Base-by-base conservation (phyloP, 73 alveolate genomes). In the Loxodes magnus region DNA sequence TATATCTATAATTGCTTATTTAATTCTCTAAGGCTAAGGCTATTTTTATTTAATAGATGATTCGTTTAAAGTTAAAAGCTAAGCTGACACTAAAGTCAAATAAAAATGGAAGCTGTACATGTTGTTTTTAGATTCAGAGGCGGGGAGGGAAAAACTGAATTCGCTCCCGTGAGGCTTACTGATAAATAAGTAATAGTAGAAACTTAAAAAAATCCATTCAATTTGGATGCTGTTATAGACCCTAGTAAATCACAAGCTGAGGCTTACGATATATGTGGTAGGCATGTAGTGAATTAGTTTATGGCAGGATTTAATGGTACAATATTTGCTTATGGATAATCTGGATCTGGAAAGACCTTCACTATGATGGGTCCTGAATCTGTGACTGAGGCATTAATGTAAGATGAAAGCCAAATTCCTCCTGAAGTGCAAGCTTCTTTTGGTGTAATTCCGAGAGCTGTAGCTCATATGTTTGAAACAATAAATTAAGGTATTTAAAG, bases 401-500 rank as follows among this genome's bases (percentile, higher is more conserved):
- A 46, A 2, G 14, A 22, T 38, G 19, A 46, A 24, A 24, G 2
- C 2, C 14, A 46, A 7, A 46, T 46, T 46, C 59, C 59, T 46
- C 27, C 7, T n/a, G 73, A 44, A 16, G 65, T 53, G 19, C 88
- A 79, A 0, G 79, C 74, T 34, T 28, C 35, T 44, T 56, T 39
- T 51, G 92, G 92, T n/a, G 56, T 78, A 2, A 64, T 71, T 17
- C 92, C 92, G 2, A 71, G 82, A 52, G 93, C 95, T 21, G 74
- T 83, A 26, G 51, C 57, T 38, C 93, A 86, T 43, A 85, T 89
- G 21, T 89, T 84, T 74, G 82, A 86, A 2, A 69, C 54, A 48
- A 71, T 89, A 21, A 74, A 85, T 55, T 46, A 56, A 74, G 90
- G 51, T 42, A 55, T 67, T 15, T 74, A 44, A 43, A 76, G 77